These are phyloP conservation scores for Rachicladosporium sp. DNA, from an alignment of 2,329 filamentous ascomycete species.

Conservation along the genomic window DNA sequence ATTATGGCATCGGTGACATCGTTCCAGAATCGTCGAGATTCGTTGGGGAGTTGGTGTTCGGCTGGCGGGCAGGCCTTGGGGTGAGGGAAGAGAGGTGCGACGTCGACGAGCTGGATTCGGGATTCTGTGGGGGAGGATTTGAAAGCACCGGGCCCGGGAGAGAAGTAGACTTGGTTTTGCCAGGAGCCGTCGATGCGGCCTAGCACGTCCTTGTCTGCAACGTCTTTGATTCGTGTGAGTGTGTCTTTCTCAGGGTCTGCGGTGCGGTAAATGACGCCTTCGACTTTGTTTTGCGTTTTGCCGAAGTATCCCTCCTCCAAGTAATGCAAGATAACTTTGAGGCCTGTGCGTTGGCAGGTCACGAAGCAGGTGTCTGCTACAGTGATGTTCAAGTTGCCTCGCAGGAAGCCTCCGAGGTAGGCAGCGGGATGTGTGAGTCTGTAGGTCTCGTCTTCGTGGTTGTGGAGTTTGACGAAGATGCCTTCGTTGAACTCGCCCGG, in stretches of 20 bases:
- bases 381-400: slow-evolving; percentile 77
- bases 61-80: slow-evolving; percentile 68
- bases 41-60: slow-evolving; percentile 72
- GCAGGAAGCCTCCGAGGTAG: slow-evolving; percentile 74
- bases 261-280: slow-evolving; percentile 83
- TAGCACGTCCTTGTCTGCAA: slow-evolving; percentile 72
- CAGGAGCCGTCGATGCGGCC: slow-evolving; percentile 74
- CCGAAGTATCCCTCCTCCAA: slow-evolving; percentile 91
- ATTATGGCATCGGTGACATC: slow-evolving; percentile 61
- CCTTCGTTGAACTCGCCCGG: slow-evolving; percentile 90
- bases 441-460: slow-evolving; percentile 76
- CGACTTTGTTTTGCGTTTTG: slow-evolving; percentile 78
- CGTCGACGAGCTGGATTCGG: slow-evolving; percentile 68
- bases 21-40: slow-evolving; percentile 79
- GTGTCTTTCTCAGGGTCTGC: slow-evolving; percentile 68
- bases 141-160: slow-evolving; percentile 34
- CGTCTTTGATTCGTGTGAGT: slow-evolving; percentile 68
- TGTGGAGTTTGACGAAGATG: slow-evolving; percentile 81
- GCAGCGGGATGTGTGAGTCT: slow-evolving; percentile 92
- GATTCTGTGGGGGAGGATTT: slow-evolving; percentile 38
- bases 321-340: slow-evolving; percentile 89
- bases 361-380: slow-evolving; percentile 84
- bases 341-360: slow-evolving; percentile 75
- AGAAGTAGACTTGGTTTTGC: slow-evolving; percentile 60
- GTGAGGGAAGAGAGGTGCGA: slow-evolving; percentile 67